Base-by-base conservation (phyloP, 108 stramenopile species). In the Cyclostephanos tholiformis region DNA sequence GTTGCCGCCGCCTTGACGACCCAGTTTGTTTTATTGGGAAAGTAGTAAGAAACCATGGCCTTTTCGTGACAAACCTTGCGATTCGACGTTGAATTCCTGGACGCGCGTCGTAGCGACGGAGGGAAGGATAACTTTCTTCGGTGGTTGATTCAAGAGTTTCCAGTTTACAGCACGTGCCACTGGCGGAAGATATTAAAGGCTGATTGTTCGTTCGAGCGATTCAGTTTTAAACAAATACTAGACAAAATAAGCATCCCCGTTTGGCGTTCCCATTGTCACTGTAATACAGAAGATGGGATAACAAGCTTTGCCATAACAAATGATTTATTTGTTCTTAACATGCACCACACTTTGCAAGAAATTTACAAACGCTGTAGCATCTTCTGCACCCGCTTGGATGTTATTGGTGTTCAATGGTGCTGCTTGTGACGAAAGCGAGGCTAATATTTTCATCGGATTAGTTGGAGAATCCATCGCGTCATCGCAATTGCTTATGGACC, bases 321-420 rank as follows among this genome's bases (percentile, higher is more conserved):
- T 41, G 41, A 12, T 9, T 12, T 46, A 38, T 17, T 29, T 17
- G 27, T 53, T 32, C 25, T 52, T 53, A 6, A 38, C 67, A 38
- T 68, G 55, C 53, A 39, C 71, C n/a, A 89, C 84, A 63, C 86
- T 88, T 44, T 88, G 78, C 44, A 91, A 55, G 68, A 93, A 93
- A 29, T 89, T 86, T 39, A 93, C 88, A 58, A 93, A 80, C 12
- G 89, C 87, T 50, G 91, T 74, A 9, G 87, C 92, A 71, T 91
- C 92, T 80, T 93, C 88, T 16, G 75, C 69, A 64, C 56, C 46
- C 38, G 36, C 46, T 61, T 58, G 53, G 29, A 27, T 49, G 23
- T 46, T 55, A 38, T 69, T 57, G 48, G 65, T 12, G 43, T 39
- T 69, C 32, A 72, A 74, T 29, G 74, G 81, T 44, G 74, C 70